Conservation (phyloP, 148 eudicot genomes). For the Talinum fruticosum region DNA sequence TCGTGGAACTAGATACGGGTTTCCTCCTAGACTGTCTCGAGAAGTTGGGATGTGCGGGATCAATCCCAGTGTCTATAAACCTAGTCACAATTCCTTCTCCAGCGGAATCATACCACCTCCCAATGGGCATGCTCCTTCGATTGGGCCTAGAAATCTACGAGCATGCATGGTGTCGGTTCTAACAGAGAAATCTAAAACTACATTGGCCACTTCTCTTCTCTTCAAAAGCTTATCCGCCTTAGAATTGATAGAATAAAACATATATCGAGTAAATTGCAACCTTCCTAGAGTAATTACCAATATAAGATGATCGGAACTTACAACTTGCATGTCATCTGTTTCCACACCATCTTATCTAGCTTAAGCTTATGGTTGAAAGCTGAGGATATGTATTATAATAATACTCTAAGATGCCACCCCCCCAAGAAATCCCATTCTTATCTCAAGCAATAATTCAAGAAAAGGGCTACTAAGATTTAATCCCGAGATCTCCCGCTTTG, state of each 20-base stretch:
- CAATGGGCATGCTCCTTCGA: conserved; percentile 88
- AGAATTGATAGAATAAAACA: conserved; percentile 9
- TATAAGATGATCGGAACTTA: background rate
- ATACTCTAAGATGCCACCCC: too few relatives aligned
- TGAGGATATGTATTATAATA: too few relatives aligned
- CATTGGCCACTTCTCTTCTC: conserved; percentile 83
- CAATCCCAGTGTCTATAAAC: conserved; percentile 88
- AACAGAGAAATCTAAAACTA: conserved; percentile 77
- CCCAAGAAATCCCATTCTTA: too few relatives aligned
- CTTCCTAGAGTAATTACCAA: background rate
- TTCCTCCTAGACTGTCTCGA: conserved; percentile 36
- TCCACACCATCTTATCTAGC: too few relatives aligned
- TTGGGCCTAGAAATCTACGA: conserved; percentile 84
- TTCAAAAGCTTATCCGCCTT: conserved; percentile 71
- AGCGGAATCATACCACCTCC: conserved; percentile 82
- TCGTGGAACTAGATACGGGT: conserved; percentile 68
- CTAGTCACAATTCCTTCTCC: conserved; percentile 93
- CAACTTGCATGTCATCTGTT: background rate
- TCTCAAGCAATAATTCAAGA: too few relatives aligned
- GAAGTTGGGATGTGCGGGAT: conserved; percentile 88
- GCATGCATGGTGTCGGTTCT: conserved; percentile 87
- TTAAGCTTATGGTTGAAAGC: too few relatives aligned
- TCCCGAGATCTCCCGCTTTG: too few relatives aligned
- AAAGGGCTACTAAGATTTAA: too few relatives aligned
- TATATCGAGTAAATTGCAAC: background rate